phyloP scores from a whole-genome alignment of 257 asterid species.

The Echites panduratus region DNA sequence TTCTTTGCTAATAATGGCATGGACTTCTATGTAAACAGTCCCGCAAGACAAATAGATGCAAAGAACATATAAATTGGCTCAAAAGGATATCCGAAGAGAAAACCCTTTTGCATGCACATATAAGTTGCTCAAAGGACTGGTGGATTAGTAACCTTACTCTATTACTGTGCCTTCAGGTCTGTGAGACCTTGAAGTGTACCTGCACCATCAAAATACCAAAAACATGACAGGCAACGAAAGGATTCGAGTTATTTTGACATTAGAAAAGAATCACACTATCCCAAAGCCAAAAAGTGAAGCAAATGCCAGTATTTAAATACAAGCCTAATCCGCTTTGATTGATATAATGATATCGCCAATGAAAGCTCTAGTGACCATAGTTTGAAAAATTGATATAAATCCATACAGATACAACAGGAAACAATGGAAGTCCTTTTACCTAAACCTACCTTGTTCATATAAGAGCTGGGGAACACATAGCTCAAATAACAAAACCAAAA shows the following conservation, averaged over 20 bases:
- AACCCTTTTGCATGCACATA: not conserved
- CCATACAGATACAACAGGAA: too few relatives aligned
- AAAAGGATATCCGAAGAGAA: not conserved
- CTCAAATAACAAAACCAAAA: not conserved
- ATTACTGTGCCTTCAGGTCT: not conserved
- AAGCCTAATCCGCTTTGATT: too few relatives aligned
- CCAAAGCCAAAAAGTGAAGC: not conserved
- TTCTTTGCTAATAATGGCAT: not conserved
- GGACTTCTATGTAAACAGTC: not conserved
- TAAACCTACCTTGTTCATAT: not conserved
- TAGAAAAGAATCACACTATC: not conserved
- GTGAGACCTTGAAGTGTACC: not conserved
- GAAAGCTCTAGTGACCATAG: too few relatives aligned
- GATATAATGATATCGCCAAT: too few relatives aligned
- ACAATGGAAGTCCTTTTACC: not conserved
- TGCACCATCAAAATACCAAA: not conserved
- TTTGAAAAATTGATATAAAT: too few relatives aligned
- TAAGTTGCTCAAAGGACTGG: not conserved
- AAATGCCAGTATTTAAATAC: too few relatives aligned
- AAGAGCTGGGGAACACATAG: not conserved
- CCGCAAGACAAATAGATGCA: not conserved
- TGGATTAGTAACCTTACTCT: not conserved
- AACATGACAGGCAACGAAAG: not conserved
- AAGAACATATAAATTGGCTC: not conserved
- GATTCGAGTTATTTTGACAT: not conserved